Percentiles rank a stretch among this genome's conserved stretches.
phyloP scores from a whole-genome alignment of 2,329 filamentous ascomycete genomes.

The Samsoniella hepiali region DNA sequence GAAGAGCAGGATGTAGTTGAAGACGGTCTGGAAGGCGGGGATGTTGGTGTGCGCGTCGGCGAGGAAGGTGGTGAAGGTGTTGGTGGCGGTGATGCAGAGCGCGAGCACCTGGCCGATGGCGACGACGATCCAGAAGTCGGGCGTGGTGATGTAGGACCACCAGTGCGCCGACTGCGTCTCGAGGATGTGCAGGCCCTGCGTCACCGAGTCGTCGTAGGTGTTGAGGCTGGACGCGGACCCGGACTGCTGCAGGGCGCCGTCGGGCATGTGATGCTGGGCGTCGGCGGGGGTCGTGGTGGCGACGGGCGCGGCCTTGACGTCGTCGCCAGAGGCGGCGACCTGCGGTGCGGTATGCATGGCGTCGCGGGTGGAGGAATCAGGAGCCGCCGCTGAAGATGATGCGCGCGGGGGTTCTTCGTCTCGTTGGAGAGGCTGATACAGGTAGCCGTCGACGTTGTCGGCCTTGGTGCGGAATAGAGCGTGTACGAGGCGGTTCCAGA shows the following conservation, averaged over 20 bases:
- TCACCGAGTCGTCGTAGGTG: constrained; percentile 36
- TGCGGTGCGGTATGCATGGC: not conserved
- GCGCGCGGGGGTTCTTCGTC: not conserved
- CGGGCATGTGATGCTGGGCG: not conserved
- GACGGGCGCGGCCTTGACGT: constrained; percentile 20
- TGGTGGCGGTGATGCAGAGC: constrained; percentile 87
- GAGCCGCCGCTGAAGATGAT: not conserved
- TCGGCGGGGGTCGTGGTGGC: constrained; percentile 19
- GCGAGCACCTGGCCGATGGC: constrained; percentile 78
- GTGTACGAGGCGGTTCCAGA: not conserved
- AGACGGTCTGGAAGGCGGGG: constrained; percentile 91
- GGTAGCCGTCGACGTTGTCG: not conserved
- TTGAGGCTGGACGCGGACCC: constrained; percentile 12
- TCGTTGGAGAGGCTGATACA: constrained; percentile 2
- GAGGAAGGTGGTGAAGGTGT: constrained; percentile 83
- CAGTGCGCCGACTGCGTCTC: constrained; percentile 53
- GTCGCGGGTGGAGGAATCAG: not conserved
- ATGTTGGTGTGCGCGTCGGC: constrained; percentile 66
- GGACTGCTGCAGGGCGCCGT: not conserved
- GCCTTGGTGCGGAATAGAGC: not conserved
- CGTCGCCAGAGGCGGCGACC: constrained; percentile 20
- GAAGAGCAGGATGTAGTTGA: constrained; percentile 86
- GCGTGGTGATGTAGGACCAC: constrained; percentile 76
- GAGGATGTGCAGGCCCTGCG: constrained; percentile 52
- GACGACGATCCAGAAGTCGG: constrained; percentile 85